Base-by-base conservation (phyloP, 176 grass and related monocot species). In the Avena atlantica region DNA sequence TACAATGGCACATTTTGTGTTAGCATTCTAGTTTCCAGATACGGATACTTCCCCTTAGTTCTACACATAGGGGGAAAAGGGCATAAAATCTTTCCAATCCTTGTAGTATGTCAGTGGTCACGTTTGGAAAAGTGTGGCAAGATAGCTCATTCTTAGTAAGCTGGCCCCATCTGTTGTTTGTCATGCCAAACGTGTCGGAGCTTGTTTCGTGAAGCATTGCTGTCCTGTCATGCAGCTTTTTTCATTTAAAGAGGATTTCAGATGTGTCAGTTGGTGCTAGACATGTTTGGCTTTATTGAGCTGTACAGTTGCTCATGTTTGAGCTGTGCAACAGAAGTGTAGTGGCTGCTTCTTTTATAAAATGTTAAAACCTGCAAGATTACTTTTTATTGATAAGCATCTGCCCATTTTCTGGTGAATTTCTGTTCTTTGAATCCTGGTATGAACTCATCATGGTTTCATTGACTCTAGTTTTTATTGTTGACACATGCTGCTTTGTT, bases 241-340 rank as follows among this genome's bases (percentile, higher is more conserved):
- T 66, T 67, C 45, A 76, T 27, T 76, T 76, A 52, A 52, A 75
- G 23, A 24, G 21, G 15, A 82, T 76, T 76, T 76, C 23, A 76
- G 47, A 29, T 76, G 23, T 76, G 73, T 25, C 73, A 53, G 73
- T 76, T 76, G 73, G 14, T 76, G 48, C 47, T 76, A 76, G 73
- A 25, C 23, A 23, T 76, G 73, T 76, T 67, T 76, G 73, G 23
- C 73, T 53, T 53, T 53, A 53, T 76, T 53, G 73, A 53, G 48
- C 24, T 76, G 48, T 31, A 53, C 73, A 76, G 52, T 76, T 53
- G 24, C 24, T 17, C 47, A 17, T 4, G 24, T 76, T 25, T 76
- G 23, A 76, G 73, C 24, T 53, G 23, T 76, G 23, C 23, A 76
- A 52, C 47, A 76, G 72, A 17, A 29, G 47, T 53, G 48, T 76